Conservation (phyloP, 1,139 yeast genomes). For the Martiniozyma asiatica region DNA sequence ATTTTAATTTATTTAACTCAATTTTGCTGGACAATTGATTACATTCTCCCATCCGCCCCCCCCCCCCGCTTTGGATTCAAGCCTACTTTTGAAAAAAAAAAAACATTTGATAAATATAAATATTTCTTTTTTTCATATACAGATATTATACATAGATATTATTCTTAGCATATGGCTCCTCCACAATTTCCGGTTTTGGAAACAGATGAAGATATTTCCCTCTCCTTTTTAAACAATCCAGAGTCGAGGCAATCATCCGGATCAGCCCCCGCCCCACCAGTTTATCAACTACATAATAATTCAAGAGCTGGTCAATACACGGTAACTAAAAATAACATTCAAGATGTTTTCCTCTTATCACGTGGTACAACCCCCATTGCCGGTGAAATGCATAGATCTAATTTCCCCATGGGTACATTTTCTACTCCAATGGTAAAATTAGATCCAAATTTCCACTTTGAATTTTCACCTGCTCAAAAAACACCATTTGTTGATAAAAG, state of each 20-base stretch:
- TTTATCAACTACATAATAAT: not conserved
- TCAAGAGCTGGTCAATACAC: not conserved
- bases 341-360: constrained; percentile 2
- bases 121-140: no score
- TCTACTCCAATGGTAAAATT: no score
- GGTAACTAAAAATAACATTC: constrained; percentile 1
- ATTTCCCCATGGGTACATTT: no score
- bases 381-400: no score
- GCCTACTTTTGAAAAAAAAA: no score
- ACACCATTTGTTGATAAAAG: no score
- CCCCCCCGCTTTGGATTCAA: not conserved
- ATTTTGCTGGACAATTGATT: not conserved
- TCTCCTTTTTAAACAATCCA: not conserved
- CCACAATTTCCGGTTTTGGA: not conserved
- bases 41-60: not conserved
- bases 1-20: not conserved
- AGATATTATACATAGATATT: no score
- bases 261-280: not conserved
- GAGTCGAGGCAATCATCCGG: not conserved
- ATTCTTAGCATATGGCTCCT: no score
- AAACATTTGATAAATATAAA: no score
- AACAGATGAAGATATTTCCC: not conserved
- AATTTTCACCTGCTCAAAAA: no score
- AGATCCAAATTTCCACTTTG: no score
- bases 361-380: not conserved